phyloP scores from a whole-genome alignment of 192 early-diverging fungal species.

The Podila minutissima region DNA sequence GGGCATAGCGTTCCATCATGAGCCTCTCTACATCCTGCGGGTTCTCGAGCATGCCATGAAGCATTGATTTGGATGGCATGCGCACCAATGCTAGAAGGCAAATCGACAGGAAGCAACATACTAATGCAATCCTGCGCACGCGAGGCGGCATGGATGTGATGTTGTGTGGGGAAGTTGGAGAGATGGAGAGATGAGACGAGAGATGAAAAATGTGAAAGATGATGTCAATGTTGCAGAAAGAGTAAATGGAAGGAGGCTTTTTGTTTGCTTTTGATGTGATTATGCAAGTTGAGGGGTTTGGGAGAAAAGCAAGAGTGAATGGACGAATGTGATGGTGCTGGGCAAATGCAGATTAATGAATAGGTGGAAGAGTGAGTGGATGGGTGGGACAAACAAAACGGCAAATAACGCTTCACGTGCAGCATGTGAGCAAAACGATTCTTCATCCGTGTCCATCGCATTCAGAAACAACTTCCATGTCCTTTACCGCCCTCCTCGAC shows the following conservation, averaged over 20 bases:
- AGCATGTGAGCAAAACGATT: no score
- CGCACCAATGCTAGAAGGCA: constrained; percentile 38
- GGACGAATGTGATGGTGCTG: no score
- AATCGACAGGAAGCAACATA: constrained; percentile 44
- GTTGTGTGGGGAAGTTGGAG: neutral
- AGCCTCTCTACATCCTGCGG: constrained; percentile 51
- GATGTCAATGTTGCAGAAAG: no score
- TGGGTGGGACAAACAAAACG: no score
- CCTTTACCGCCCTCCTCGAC: constrained; percentile 23
- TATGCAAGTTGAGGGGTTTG: no score
- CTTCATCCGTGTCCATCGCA: neutral
- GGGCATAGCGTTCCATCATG: constrained; percentile 53
- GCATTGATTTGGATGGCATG: constrained; percentile 33
- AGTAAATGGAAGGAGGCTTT: no score
- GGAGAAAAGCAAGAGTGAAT: no score
- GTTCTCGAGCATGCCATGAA: constrained; percentile 31
- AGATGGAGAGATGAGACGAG: neutral
- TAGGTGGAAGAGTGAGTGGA: no score
- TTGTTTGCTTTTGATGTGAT: no score
- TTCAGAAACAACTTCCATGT: constrained; percentile 7
- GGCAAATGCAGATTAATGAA: no score
- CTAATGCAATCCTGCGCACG: constrained; percentile 48
- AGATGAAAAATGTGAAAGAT: neutral
- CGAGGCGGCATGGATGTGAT: constrained; percentile 24
- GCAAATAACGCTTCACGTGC: no score